Conservation (phyloP, 805 yeast genomes). For the Brettanomyces nanus region DNA sequence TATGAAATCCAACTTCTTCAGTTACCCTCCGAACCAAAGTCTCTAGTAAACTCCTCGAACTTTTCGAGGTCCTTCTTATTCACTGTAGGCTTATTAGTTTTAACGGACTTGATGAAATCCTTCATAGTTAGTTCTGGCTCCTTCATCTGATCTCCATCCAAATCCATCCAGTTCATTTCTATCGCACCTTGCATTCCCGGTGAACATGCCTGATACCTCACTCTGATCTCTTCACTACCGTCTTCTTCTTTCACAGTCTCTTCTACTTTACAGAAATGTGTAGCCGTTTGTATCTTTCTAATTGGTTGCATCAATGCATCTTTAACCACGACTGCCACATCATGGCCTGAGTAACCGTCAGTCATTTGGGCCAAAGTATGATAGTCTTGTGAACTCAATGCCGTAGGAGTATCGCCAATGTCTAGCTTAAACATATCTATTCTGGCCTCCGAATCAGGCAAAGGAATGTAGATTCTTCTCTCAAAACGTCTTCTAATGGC, state of each 20-base stretch:
- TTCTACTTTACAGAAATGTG: constrained; percentile 72
- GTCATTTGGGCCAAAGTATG: constrained; percentile 83
- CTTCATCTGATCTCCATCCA: constrained; percentile 77
- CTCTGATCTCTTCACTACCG: constrained; percentile 27
- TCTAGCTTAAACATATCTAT: constrained; percentile 90
- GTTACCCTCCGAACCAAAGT: constrained; percentile 97
- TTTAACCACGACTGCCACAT: constrained; percentile 90
- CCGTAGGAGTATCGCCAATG: constrained; percentile 85
- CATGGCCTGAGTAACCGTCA: constrained; percentile 96
- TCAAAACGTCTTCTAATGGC: constrained; percentile 97
- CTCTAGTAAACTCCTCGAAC: constrained; percentile 83
- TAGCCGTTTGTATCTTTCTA: constrained; percentile 89
- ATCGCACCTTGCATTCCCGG: constrained; percentile 88
- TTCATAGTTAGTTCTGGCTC: constrained; percentile 87
- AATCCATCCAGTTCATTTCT: constrained; percentile 91
- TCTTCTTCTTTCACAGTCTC: constrained; percentile 28
- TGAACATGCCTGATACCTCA: constrained; percentile 73
- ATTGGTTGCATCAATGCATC: constrained; percentile 98
- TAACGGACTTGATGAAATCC: constrained; percentile 89
- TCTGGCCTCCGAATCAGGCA: constrained; percentile 92
- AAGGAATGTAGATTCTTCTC: constrained; percentile 85
- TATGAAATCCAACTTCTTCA: too few species aligned
- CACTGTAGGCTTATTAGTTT: constrained; percentile 90
- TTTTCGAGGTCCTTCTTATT: constrained; percentile 73
- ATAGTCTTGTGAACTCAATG: constrained; percentile 63